Base-by-base conservation (phyloP, 1,284 basidiomycete genomes). In the Ceratobasidium sp. region DNA sequence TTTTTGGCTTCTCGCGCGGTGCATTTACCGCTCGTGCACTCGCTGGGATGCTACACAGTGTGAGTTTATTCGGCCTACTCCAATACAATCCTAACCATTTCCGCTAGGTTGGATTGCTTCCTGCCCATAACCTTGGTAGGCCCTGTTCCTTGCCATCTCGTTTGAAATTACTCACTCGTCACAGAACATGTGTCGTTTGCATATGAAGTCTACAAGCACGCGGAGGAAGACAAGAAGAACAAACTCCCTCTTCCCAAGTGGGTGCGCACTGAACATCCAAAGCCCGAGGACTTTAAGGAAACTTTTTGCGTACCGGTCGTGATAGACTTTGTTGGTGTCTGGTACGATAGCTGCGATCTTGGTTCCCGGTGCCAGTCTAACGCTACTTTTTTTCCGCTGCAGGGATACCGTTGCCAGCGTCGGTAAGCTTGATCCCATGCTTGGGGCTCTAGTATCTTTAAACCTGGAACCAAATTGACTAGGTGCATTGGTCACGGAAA, bases 171-270 rank as follows among this genome's bases (percentile, higher is more conserved):
- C n/a, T 2, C 29, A 22, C 20, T 15, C 15, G 60, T 40, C 22
- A 25, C 31, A 49, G 73, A 73, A 34, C 70, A 73, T 25, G 45
- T 73, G 1, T 53, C 65, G n/a, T 73, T 73, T 31, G 73, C 73
- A 15, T 73, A 73, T 34, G 47, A 71, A 40, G 40, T 62, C 5
- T 73, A 72, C 53, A 60, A 53, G 15, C 34, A 47, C 25, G 50
- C 50, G 27, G 20, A 53, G 6, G 60, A 67, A 40, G 7, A 34
- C 20, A 6, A 35, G 20, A 0, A 12, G 10, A 12, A 22, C 45
- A 47, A 47, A 47, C 22, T 12, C 45, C 20, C 45, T 12, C 6
- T 20, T 47, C 7, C 13, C 20, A 20, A 12, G 20, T 12, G 13
- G 7, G 22, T 22, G 13, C n/a, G 38, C 4, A 22, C 52, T 31